Evolutionary conservation across 2,329 filamentous ascomycete species (phyloP).

Genomic region (Pestalotiopsis sp.): DNA sequence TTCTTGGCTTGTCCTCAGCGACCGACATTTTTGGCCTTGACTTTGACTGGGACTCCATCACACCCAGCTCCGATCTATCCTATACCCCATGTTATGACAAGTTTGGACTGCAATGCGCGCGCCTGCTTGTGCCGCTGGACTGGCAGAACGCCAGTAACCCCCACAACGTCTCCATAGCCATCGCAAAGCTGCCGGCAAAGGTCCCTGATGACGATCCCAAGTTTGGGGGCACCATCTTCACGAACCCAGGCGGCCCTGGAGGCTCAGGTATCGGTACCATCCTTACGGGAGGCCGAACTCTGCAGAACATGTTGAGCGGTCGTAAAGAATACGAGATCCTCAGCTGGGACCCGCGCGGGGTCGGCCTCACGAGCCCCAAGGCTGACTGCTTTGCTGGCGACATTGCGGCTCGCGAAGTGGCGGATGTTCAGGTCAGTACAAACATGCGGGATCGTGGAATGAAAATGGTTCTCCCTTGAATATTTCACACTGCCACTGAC

Average conservation of each 20-base stretch:
- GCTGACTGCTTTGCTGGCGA: slow-evolving; percentile 40
- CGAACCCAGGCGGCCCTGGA: slow-evolving; percentile 50
- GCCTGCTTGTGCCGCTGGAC: slow-evolving; percentile 46
- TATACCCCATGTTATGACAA: slow-evolving; percentile 43
- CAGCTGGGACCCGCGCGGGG: slow-evolving; percentile 48
- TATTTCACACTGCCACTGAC: too few relatives aligned
- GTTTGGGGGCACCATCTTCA: slow-evolving; percentile 46
- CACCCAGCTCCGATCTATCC: slow-evolving; percentile 36
- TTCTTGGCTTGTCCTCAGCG: neutral
- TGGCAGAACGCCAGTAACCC: slow-evolving; percentile 35
- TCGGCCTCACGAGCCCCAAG: slow-evolving; percentile 38
- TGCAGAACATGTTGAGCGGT: slow-evolving; percentile 28
- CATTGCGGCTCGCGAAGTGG: slow-evolving; percentile 30
- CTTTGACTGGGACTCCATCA: slow-evolving; percentile 41
- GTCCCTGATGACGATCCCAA: slow-evolving; percentile 39
- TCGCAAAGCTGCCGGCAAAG: slow-evolving; percentile 42
- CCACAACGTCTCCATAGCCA: slow-evolving; percentile 40
- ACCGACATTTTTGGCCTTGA: slow-evolving; percentile 26
- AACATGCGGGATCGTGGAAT: too few relatives aligned
- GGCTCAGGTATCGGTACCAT: slow-evolving; percentile 39
- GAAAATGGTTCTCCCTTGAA: neutral
- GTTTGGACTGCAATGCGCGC: slow-evolving; percentile 39
- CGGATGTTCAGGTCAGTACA: slow-evolving; percentile 24
- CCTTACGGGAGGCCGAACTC: slow-evolving; percentile 24
- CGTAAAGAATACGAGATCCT: slow-evolving; percentile 41